A percentile compares a stretch with the other conserved stretches of the same genome.
Evolutionary conservation across 768 basidiomycete species (phyloP).

Genomic region (Boletus tomentosulus): DNA sequence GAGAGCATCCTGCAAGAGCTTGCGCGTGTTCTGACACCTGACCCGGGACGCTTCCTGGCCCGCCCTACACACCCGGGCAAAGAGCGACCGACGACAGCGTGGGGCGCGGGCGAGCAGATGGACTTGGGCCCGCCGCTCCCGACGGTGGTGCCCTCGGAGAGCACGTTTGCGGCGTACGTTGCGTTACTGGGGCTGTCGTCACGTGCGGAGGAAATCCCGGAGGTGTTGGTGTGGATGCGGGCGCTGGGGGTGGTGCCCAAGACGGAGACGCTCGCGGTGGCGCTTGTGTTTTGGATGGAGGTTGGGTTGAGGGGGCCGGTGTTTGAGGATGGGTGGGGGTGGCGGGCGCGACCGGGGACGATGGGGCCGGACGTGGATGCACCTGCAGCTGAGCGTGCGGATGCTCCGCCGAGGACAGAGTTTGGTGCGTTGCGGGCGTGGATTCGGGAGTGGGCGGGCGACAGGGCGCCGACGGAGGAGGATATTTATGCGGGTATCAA

Average conservation of each 20-base stretch:
- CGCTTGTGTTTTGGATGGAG: slow-evolving; percentile 70
- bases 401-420: slow-evolving; percentile 14
- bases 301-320: slow-evolving; percentile 58
- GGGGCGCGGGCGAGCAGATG: background rate
- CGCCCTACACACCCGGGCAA: background rate
- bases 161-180: slow-evolving; percentile 56
- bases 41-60: slow-evolving; percentile 14
- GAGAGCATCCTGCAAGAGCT: slow-evolving; percentile 21
- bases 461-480: slow-evolving; percentile 39
- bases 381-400: background rate
- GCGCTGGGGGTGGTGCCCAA: slow-evolving; percentile 49
- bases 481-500: slow-evolving; percentile 32
- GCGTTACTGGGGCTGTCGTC: slow-evolving; percentile 51
- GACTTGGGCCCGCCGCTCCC: slow-evolving; percentile 17
- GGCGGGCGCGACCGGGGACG: slow-evolving; percentile 6
- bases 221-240: slow-evolving; percentile 72
- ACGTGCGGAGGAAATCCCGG: slow-evolving; percentile 57
- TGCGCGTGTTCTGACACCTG: slow-evolving; percentile 8
- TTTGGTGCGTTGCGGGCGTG: slow-evolving; percentile 36
- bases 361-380: slow-evolving; percentile 7
- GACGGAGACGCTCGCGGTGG: slow-evolving; percentile 52
- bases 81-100: slow-evolving; percentile 5
- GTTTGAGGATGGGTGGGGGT: slow-evolving; percentile 42
- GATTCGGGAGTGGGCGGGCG: slow-evolving; percentile 57
- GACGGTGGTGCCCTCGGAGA: slow-evolving; percentile 46